Evolutionary conservation across 1,284 basidiomycete genomes (phyloP).

Genomic region (Sutorius eximius): DNA sequence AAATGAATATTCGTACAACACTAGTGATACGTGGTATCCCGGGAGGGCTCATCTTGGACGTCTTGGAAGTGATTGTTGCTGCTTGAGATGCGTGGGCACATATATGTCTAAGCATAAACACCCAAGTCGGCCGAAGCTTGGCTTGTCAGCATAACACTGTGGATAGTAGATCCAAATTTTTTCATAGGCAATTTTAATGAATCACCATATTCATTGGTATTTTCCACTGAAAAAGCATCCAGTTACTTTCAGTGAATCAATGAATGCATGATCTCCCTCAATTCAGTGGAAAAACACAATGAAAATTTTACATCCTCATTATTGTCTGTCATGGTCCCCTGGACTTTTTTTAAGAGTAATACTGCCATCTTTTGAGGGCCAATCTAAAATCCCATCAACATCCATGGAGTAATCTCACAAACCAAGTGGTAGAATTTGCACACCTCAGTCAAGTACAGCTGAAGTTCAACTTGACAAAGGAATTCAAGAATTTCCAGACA

Average conservation of each 20-base stretch:
- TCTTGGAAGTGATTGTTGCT: conserved; percentile 8
- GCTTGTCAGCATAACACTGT: too few relatives aligned
- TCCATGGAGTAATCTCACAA: background rate
- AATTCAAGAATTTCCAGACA: background rate
- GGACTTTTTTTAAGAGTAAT: background rate
- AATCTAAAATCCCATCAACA: background rate
- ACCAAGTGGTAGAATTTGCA: background rate
- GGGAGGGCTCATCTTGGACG: conserved; percentile 21
- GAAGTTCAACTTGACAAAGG: background rate
- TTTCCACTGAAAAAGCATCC: too few relatives aligned
- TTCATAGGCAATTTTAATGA: too few relatives aligned
- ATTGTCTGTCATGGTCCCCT: too few relatives aligned
- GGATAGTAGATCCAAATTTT: too few relatives aligned
- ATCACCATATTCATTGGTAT: too few relatives aligned
- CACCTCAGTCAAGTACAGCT: background rate
- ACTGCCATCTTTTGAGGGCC: background rate
- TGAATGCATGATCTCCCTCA: too few relatives aligned
- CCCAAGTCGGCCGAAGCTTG: background rate
- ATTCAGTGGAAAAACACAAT: too few relatives aligned
- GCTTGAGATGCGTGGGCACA: conserved; percentile 3
- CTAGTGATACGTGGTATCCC: conserved; percentile 26
- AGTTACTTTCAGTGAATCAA: too few relatives aligned
- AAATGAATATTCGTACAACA: conserved; percentile 20
- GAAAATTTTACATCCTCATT: too few relatives aligned
- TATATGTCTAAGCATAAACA: conserved; percentile 10